Evolutionary conservation across 208 protist species (phyloP).

Genomic region (Phytomonas sp.): DNA sequence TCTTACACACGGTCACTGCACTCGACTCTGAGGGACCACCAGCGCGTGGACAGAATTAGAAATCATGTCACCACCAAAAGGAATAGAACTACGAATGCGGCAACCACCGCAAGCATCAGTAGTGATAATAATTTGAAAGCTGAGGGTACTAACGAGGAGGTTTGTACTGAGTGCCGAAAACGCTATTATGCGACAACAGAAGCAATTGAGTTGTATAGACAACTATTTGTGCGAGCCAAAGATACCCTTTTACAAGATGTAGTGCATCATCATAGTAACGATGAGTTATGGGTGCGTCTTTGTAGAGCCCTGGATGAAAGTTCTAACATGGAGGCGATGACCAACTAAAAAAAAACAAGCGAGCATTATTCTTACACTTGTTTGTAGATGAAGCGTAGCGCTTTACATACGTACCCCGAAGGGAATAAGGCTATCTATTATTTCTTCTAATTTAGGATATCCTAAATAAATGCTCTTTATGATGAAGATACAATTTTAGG

Average conservation of each 20-base stretch:
- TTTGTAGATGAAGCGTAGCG: neutral
- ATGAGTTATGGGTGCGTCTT: neutral
- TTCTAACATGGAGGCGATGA: neutral
- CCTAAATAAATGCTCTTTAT: no score
- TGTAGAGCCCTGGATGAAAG: neutral
- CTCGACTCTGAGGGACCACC: neutral
- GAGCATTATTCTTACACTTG: neutral
- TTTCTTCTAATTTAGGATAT: neutral
- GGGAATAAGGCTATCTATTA: neutral
- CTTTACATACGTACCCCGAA: neutral
- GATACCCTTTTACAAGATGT: neutral
- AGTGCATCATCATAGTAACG: neutral
- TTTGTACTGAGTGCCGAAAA: neutral
- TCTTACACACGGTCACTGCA: neutral
- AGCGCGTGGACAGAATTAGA: neutral
- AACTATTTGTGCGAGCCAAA: neutral
- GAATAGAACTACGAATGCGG: neutral
- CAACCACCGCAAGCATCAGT: neutral
- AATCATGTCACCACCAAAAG: neutral
- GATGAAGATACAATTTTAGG: no score
- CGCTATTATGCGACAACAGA: neutral
- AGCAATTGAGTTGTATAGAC: neutral
- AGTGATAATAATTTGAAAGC: neutral
- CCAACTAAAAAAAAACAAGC: neutral
- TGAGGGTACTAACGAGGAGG: neutral